These are phyloP conservation scores for Penicillium bialowiezense DNA, from an alignment of 495 filamentous ascomycete genomes.

Conservation along the genomic window DNA sequence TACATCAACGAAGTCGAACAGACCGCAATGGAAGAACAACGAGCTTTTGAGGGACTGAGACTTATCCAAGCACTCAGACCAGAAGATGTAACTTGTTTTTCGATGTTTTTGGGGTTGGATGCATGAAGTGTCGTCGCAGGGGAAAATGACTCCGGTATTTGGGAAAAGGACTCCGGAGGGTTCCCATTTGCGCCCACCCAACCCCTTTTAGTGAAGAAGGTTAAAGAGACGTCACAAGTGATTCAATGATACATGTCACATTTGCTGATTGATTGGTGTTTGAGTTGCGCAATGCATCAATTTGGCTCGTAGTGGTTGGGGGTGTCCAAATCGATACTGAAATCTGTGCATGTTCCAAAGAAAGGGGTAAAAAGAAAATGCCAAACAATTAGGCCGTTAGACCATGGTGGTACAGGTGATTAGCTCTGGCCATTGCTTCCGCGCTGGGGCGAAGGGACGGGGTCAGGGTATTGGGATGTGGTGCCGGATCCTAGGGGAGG, in stretches of 20 bases:
- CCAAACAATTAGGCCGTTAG: background rate
- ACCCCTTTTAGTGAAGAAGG: conserved; percentile 1
- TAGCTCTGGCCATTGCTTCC: conserved; percentile 13
- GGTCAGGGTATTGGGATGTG: conserved; percentile 26
- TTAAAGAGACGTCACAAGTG: conserved; percentile 13
- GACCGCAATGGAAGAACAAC: background rate
- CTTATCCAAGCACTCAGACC: background rate
- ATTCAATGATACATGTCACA: background rate
- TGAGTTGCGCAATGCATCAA: background rate
- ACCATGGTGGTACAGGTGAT: conserved; percentile 3
- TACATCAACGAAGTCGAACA: background rate
- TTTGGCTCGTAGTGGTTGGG: background rate
- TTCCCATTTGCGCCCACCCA: conserved; percentile 13
- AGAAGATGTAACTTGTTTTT: background rate
- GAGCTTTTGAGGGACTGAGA: background rate
- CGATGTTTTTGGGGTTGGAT: background rate
- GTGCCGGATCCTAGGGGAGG: conserved; percentile 34
- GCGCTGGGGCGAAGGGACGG: conserved; percentile 21
- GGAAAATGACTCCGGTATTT: conserved; percentile 5
- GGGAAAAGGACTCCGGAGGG: conserved; percentile 17
- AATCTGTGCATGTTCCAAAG: background rate
- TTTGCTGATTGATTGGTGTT: background rate
- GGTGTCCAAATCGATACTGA: background rate
- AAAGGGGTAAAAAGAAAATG: background rate
- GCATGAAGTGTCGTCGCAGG: background rate